Base-by-base conservation (phyloP, 805 yeast genomes). In the Teunomyces barrocoloradensis region DNA sequence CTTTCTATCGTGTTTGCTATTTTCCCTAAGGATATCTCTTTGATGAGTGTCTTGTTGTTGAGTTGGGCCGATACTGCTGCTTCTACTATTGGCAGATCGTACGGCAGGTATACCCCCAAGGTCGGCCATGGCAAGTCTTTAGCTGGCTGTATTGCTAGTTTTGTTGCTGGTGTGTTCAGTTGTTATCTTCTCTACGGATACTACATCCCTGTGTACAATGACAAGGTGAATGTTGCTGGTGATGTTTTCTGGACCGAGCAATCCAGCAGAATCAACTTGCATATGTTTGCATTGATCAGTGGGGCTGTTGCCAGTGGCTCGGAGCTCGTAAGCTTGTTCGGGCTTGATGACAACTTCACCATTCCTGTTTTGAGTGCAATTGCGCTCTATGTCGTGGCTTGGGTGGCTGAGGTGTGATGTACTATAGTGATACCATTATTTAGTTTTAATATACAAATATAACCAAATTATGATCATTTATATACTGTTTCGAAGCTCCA, bases 31-130 rank as follows among this genome's bases (percentile, higher is more conserved):
- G 99, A 94, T 59, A 83, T 94, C 42, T 75, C 85, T 0, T 72
- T 91, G 23, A 75, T 89, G 71, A 75, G 96, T 18, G 82, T 90
- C 3, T 74, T 90, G 53, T 72, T 92, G 43, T 77, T 94, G 52
- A 87, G 97, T 60, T 94, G 98, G 98, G 90, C 96, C 4, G 99
- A 94, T 62, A 89, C 98, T 7, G 92, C 97, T 2, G 99, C 99
- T 2, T 89, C 97, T 3, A 89, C 97, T 0, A 69, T 91, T 60
- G 99, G 99, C 34, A 78, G 99, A 54, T 79, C 79, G 46, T 92
- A 71, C 64, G 98, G 98, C 6, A 78, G 86, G 58, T 76, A 85
- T 53, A 89, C 97, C 6, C 95, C 96, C 35, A 82, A 85, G 59
- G 65, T 92, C 17, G 77, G 85, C 5, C 74, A 78, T 51, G 80